Conservation (phyloP, 2,329 filamentous ascomycete species). For the Aurifilum marmelostoma region DNA sequence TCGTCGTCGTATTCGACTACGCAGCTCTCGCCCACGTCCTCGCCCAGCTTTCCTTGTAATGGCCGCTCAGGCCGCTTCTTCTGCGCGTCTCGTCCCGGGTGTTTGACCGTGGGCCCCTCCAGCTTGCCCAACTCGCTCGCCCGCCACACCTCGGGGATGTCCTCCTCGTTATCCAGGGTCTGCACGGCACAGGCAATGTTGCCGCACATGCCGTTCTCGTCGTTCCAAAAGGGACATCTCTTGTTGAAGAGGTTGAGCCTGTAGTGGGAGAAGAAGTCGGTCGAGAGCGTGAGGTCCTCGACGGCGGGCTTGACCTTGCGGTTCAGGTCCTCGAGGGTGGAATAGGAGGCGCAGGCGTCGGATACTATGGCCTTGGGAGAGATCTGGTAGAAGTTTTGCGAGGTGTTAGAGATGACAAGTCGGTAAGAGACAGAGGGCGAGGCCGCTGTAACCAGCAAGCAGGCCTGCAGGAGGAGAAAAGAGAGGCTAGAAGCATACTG, state of each 20-base stretch:
- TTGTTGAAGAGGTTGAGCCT: conserved; percentile 93
- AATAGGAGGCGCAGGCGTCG: conserved; percentile 93
- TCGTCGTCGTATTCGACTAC: conserved; percentile 97
- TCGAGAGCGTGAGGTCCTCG: conserved; percentile 78
- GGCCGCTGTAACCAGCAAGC: conserved; percentile 33
- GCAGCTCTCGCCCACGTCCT: conserved; percentile 89
- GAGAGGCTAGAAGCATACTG: conserved; percentile 48
- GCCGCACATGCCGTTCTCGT: conserved; percentile 90
- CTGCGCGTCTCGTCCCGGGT: conserved; percentile 78
- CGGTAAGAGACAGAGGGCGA: conserved; percentile 30
- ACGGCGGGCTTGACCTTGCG: conserved; percentile 73
- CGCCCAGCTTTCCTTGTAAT: conserved; percentile 80
- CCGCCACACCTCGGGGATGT: conserved; percentile 90
- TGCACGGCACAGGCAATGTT: conserved; percentile 97
- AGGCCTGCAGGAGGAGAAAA: conserved; percentile 29
- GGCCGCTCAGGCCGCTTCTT: conserved; percentile 72
- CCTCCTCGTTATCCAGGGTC: conserved; percentile 92
- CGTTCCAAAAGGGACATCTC: conserved; percentile 93
- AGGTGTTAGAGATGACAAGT: conserved; percentile 45
- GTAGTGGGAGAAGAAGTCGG: conserved; percentile 98
- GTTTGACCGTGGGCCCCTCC: conserved; percentile 86
- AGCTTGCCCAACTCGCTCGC: conserved; percentile 90
- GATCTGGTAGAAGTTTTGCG: conserved; percentile 60
- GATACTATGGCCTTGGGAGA: conserved; percentile 87
- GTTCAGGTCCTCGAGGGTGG: conserved; percentile 85